Evolutionary conservation across 495 filamentous ascomycete genomes (phyloP).

Genomic region (Annulohypoxylon nitens): DNA sequence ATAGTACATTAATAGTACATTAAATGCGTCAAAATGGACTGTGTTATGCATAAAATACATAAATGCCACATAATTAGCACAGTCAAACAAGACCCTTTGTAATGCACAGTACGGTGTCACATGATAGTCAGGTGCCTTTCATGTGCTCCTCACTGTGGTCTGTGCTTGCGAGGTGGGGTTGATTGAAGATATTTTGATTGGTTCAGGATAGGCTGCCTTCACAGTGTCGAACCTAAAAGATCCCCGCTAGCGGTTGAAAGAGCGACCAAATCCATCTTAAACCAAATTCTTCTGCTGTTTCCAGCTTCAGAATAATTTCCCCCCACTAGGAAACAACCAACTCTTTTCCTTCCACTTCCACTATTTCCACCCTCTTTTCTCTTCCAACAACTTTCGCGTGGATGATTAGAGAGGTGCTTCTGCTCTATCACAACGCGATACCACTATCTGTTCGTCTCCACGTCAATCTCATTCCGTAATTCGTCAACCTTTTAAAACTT

Average conservation of each 20-base stretch:
- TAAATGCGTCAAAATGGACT: background rate
- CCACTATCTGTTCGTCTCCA: conserved; percentile 18
- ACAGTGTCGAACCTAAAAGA: conserved; percentile 21
- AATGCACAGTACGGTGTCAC: conserved; percentile 39
- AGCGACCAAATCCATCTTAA: conserved; percentile 46
- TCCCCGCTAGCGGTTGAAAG: conserved; percentile 49
- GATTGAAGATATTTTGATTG: conserved; percentile 8
- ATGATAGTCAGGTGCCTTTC: conserved; percentile 45
- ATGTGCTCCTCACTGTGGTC: conserved; percentile 11
- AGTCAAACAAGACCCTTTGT: conserved; percentile 9
- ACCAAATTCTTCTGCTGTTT: conserved; percentile 51
- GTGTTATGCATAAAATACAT: conserved; percentile 13
- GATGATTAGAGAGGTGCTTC: conserved; percentile 8
- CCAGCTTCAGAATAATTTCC: conserved; percentile 49
- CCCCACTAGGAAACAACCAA: conserved; percentile 37
- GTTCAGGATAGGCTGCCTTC: conserved; percentile 14
- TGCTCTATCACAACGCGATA: background rate
- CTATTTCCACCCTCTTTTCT: conserved; percentile 14
- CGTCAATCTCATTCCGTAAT: conserved; percentile 19
- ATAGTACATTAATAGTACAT: background rate
- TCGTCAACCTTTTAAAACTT: conserved; percentile 47
- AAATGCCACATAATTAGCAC: background rate
- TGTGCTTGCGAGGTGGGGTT: conserved; percentile 25
- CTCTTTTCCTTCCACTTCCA: conserved; percentile 31
- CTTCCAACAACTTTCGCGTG: conserved; percentile 18